phyloP scores from a whole-genome alignment of 2,329 filamentous ascomycete species.

The Phaeosphaeriaceae sp. region DNA sequence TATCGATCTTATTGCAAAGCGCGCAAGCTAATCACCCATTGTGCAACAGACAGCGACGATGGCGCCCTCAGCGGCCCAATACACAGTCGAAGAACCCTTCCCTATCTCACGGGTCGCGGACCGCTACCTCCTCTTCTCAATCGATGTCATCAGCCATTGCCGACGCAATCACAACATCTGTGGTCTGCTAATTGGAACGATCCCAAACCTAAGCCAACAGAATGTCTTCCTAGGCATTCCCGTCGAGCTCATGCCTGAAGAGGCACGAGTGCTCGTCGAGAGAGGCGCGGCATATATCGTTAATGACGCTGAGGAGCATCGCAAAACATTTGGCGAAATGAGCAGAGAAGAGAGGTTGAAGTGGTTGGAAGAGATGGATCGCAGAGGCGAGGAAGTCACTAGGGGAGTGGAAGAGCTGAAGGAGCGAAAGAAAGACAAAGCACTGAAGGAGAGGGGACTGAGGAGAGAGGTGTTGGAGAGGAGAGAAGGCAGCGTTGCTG shows the following conservation, averaged over 20 bases:
- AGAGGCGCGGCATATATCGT: conserved; percentile 79
- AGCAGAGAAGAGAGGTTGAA: conserved; percentile 64
- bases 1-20: conserved; percentile 2
- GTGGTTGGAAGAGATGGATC: conserved; percentile 65
- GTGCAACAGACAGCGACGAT: conserved; percentile 31
- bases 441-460: conserved; percentile 57
- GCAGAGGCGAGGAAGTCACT: conserved; percentile 62
- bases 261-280: conserved; percentile 81
- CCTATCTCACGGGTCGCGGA: conserved; percentile 82
- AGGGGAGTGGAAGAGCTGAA: conserved; percentile 55
- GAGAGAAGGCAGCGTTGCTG: conserved; percentile 13
- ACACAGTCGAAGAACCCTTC: conserved; percentile 62
- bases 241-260: conserved; percentile 88
- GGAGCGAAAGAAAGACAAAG: conserved; percentile 58
- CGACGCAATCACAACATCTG: conserved; percentile 84
- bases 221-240: conserved; percentile 92
- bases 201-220: conserved; percentile 92
- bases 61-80: conserved; percentile 37
- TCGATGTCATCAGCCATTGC: conserved; percentile 77
- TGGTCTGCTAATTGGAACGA: conserved; percentile 83
- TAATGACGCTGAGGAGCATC: conserved; percentile 78
- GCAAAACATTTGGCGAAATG: conserved; percentile 66
- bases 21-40: conserved; percentile 25
- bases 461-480: conserved; percentile 20
- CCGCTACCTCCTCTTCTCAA: conserved; percentile 89